Conservation (phyloP, 2,329 filamentous ascomycete genomes). For the Emergomyces orientalis region DNA sequence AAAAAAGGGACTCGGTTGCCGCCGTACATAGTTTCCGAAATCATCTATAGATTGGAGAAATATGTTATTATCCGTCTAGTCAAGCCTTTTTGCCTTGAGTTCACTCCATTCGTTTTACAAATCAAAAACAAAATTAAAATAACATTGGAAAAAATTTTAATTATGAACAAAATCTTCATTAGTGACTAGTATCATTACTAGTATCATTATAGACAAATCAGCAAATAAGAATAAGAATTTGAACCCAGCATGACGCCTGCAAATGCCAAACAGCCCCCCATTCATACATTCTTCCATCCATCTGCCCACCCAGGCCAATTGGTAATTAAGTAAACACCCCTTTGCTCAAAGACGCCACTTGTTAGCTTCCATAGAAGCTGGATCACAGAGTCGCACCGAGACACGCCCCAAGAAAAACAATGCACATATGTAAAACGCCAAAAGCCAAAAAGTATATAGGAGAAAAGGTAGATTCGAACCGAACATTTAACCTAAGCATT, state of each 20-base stretch:
- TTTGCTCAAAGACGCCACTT: neutral
- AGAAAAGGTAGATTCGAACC: neutral
- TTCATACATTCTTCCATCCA: neutral
- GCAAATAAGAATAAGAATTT: neutral
- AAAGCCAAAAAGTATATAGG: neutral
- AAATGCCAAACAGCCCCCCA: neutral
- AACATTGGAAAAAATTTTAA: neutral
- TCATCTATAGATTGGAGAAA: no score
- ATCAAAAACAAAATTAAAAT: neutral
- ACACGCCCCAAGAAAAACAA: neutral
- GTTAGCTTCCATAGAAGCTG: neutral
- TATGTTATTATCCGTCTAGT: no score
- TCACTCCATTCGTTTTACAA: no score
- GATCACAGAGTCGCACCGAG: neutral
- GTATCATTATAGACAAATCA: neutral
- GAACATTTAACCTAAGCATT: conserved; percentile 39
- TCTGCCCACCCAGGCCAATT: neutral
- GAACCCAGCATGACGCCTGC: neutral
- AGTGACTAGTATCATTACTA: no score
- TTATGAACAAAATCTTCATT: neutral
- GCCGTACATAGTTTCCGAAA: no score
- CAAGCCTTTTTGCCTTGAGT: no score
- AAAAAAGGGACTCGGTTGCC: no score
- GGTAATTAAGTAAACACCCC: neutral
- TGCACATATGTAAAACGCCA: neutral